phyloP scores from a whole-genome alignment of 306 rosid species.

The Malus domestica region ASM211411v1 NC_041800.1:29572233-29572732 shows the following conservation, averaged over 20 bases:
- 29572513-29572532: neutral
- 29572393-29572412: slow-evolving; percentile 32
- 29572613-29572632: slow-evolving; percentile 62
- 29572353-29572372: slow-evolving; percentile 55
- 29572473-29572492: slow-evolving; percentile 6
- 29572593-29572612: slow-evolving; percentile 47
- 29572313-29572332: slow-evolving; percentile 53
- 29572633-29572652: slow-evolving; percentile 55
- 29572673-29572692: slow-evolving; percentile 40
- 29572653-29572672: slow-evolving; percentile 50
- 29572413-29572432: slow-evolving; percentile 35
- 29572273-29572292: slow-evolving; percentile 45
- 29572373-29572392: slow-evolving; percentile 61
- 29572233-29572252: slow-evolving; percentile 36
- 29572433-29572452: slow-evolving; percentile 36
- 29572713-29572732: slow-evolving; percentile 33
- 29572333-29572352: slow-evolving; percentile 63
- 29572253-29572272: slow-evolving; percentile 53
- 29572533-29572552: slow-evolving; percentile 50
- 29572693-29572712: slow-evolving; percentile 38
- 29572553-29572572: slow-evolving; percentile 33
- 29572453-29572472: slow-evolving; percentile 10
- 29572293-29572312: slow-evolving; percentile 40
- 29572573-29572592: slow-evolving; percentile 34
- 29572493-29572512: neutral